Evolutionary conservation across 352 stramenopile genomes (phyloP), one percentile per base, ranked within the genome.

Genomic region (Phytophthora europaea): DNA sequence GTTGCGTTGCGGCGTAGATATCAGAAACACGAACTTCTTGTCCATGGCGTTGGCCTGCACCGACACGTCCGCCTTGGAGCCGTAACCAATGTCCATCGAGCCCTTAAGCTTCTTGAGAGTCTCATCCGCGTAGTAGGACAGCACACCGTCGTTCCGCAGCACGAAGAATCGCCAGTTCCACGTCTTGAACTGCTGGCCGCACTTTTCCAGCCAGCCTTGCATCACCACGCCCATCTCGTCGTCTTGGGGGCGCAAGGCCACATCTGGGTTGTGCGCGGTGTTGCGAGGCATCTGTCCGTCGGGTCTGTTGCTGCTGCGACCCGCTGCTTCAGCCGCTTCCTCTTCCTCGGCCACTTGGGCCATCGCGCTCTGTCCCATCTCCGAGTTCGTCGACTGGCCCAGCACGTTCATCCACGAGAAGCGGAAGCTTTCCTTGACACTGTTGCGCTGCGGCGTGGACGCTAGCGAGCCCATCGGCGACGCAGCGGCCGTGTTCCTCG

Each of bases 141-240:
- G 78, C 52, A 94, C 83, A 34, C 90, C 88, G 71, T 96, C 89
- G 53, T 90, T 78, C 18, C 87, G 85, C 50, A 97, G 76, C 55
- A 96, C 90, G 61, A 97, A 97, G 78, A 94, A 96, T 47, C 89
- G 87, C 88, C 84, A 94, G 68, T 97, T 95, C 90, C 90, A 96
- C 55, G 90, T 95, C 83, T 97, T 96, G 73, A 97, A 94, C 62
- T 93, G 87, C 73, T 95, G 88, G 2, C 90, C 88, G 63, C 90
- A 96, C 68, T 97, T 97, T 56, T 97, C 86, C 40, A 97, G 85
- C 90, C 90, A 97, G 16, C 90, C 90, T 51, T 95, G 84, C 78
- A 94, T 94, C 7, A 95, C 79, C 33, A 96, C 76, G 20, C 81
- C 88, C 75, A 89, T 86, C 57, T 88, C 84, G 31, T 87, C 62